These are phyloP conservation scores for Xylariaceae sp. DNA, from an alignment of 2,329 filamentous ascomycete genomes.

Conservation along the genomic window DNA sequence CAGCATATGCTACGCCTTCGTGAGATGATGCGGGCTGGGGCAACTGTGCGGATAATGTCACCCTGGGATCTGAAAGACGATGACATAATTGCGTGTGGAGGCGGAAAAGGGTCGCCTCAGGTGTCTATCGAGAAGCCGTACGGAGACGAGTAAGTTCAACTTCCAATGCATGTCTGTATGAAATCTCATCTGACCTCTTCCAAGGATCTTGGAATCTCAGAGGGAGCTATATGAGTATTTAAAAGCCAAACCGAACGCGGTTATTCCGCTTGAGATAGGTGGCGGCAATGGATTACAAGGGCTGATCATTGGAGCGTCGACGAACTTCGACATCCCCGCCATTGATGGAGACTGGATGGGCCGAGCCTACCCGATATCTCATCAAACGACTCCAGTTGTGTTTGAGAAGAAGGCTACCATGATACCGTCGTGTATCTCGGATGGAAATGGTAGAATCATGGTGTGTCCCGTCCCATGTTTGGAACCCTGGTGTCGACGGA, in stretches of 20 bases:
- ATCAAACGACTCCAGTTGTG: constrained; percentile 51
- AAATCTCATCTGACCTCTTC: not conserved
- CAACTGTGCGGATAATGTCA: constrained; percentile 46
- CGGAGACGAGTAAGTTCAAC: constrained; percentile 40
- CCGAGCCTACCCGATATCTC: constrained; percentile 49
- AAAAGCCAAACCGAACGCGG: constrained; percentile 40
- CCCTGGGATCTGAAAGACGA: constrained; percentile 46
- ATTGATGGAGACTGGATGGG: constrained; percentile 57
- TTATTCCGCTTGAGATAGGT: constrained; percentile 63
- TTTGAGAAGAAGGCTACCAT: constrained; percentile 39
- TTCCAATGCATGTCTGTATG: too few relatives aligned
- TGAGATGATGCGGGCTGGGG: constrained; percentile 45
- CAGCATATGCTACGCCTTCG: constrained; percentile 46
- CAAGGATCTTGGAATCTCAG: constrained; percentile 42
- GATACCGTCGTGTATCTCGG: constrained; percentile 41
- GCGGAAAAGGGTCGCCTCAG: constrained; percentile 55
- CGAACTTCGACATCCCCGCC: constrained; percentile 45
- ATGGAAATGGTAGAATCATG: constrained; percentile 24
- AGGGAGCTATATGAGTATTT: constrained; percentile 44
- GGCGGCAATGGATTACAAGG: constrained; percentile 60
- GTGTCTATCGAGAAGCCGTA: constrained; percentile 57
- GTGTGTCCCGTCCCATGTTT: not conserved
- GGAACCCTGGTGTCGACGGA: not conserved
- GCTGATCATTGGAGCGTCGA: constrained; percentile 50
- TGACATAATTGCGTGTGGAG: constrained; percentile 50